Percentiles rank a stretch among this genome's conserved stretches.
Conservation (phyloP, 192 early-diverging fungal species). For the Phlyctochytrium arcticum region DNA sequence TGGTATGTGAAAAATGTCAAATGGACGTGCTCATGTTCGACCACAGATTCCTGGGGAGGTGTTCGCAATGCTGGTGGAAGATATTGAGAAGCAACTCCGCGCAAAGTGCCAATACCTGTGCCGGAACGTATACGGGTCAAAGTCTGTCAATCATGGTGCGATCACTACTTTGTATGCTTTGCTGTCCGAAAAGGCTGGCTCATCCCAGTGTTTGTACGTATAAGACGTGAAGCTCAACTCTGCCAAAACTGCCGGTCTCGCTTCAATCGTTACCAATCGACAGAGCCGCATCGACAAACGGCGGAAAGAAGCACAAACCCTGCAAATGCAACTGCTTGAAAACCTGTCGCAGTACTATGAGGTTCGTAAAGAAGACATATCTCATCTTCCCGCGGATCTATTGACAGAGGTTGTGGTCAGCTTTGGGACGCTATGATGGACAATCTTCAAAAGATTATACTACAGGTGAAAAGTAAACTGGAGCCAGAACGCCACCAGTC, state of each 20-base stretch:
- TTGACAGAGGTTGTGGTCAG: too few species aligned
- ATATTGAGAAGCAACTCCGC: background rate
- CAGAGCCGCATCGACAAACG: background rate
- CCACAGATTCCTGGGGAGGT: background rate
- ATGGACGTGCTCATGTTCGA: too few species aligned
- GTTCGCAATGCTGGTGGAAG: background rate
- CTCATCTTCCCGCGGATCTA: too few species aligned
- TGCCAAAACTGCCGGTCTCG: slow-evolving; percentile 9
- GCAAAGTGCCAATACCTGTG: background rate
- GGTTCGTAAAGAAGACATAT: background rate
- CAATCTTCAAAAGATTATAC: background rate
- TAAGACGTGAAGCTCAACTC: slow-evolving; percentile 2
- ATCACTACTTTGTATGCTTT: background rate
- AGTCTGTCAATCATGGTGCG: background rate
- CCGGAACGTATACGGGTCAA: background rate
- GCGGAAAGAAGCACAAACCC: background rate
- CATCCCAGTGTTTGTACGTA: too few species aligned
- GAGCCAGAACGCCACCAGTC: background rate
- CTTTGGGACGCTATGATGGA: background rate
- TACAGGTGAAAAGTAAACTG: background rate
- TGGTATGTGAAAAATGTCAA: too few species aligned
- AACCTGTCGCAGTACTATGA: background rate
- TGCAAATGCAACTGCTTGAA: background rate
- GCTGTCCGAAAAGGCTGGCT: background rate
- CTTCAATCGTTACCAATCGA: background rate